Evolutionary conservation across 106 monocot species (phyloP).

Genomic region (Posidonia australis): DNA sequence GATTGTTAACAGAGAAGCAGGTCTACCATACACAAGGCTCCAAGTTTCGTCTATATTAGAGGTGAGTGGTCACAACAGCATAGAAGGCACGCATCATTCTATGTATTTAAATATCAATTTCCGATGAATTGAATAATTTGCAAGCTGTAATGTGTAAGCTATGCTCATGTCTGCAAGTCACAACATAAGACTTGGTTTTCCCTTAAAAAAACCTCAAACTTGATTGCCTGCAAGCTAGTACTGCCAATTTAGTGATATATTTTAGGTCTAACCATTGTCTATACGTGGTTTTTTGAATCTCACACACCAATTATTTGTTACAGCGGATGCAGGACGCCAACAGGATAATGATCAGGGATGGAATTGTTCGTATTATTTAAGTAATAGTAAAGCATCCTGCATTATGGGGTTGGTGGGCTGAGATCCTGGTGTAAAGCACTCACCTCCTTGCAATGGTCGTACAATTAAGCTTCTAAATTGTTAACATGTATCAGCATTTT

Average conservation of each 20-base stretch:
- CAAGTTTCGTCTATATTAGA: conserved; percentile 64
- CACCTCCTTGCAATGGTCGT: background rate
- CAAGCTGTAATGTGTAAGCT: too few relatives aligned
- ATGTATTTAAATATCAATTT: too few relatives aligned
- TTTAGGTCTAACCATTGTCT: background rate
- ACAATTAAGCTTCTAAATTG: too few relatives aligned
- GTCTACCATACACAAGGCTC: conserved; percentile 34
- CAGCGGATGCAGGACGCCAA: conserved; percentile 93
- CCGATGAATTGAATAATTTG: too few relatives aligned
- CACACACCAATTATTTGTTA: background rate
- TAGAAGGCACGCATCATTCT: too few relatives aligned
- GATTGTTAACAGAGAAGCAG: conserved; percentile 46
- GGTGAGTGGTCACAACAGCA: conserved; percentile 26
- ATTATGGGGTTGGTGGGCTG: background rate
- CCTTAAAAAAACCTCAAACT: too few relatives aligned
- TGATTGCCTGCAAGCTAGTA: too few relatives aligned
- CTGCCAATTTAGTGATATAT: background rate
- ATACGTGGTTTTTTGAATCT: background rate
- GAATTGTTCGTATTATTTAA: conserved; percentile 66
- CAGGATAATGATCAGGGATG: conserved; percentile 82
- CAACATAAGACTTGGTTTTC: too few relatives aligned
- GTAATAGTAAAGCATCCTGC: background rate
- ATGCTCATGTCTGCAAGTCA: too few relatives aligned
- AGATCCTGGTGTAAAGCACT: background rate
- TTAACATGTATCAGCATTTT: too few relatives aligned